Evolutionary conservation across 108 stramenopile species (phyloP).

Genomic region (Craspedostauros australis): DNA sequence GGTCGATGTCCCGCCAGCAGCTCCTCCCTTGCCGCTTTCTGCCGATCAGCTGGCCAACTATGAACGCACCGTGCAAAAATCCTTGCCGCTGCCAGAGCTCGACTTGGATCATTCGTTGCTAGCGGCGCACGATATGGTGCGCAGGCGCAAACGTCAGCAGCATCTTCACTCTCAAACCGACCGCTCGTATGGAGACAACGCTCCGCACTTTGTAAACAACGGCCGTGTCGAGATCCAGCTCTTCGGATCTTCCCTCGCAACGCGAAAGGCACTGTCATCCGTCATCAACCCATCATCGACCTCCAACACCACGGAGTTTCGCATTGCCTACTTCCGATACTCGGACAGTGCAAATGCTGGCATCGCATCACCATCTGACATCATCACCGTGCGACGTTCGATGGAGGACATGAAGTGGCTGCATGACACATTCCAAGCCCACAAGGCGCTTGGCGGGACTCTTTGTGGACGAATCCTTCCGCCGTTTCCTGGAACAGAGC

Average conservation of each 20-base stretch:
- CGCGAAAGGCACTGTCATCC: conserved; percentile 10
- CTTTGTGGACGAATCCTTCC: conserved; percentile 81
- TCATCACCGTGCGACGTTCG: conserved; percentile 60
- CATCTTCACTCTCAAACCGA: not conserved
- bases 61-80: conserved; percentile 47
- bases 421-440: conserved; percentile 62
- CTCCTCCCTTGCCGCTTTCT: conserved; percentile 48
- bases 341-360: not conserved
- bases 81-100: conserved; percentile 68
- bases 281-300: conserved; percentile 6
- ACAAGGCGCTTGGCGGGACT: conserved; percentile 72
- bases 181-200: too few relatives aligned
- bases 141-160: conserved; percentile 10
- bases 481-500: conserved; percentile 46
- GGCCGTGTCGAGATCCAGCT: conserved; percentile 22
- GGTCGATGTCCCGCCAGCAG: conserved; percentile 74
- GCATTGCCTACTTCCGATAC: conserved; percentile 26
- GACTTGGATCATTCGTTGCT: conserved; percentile 73
- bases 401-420: conserved; percentile 81
- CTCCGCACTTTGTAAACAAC: too few relatives aligned
- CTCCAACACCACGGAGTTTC: conserved; percentile 38
- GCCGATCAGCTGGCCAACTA: conserved; percentile 28
- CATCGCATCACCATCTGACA: conserved; percentile 5
- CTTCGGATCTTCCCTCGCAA: conserved; percentile 20
- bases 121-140: conserved; percentile 42